Conservation (phyloP, 768 basidiomycete species). For the Lanmaoa pseudosensibilis region DNA sequence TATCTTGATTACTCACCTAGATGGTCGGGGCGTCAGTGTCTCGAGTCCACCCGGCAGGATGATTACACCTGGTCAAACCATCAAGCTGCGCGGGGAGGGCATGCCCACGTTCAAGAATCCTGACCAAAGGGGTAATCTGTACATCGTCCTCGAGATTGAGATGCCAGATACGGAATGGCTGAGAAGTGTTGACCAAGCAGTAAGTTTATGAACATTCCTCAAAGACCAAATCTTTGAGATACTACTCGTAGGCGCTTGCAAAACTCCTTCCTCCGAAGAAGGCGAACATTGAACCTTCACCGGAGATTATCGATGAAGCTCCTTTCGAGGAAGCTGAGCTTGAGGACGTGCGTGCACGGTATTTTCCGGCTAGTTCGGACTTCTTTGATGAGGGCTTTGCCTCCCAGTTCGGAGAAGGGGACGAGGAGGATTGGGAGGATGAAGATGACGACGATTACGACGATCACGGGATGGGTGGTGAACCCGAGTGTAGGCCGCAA, state of each 20-base stretch:
- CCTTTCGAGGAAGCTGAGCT: slow-evolving; percentile 75
- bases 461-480: slow-evolving; percentile 37
- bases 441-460: slow-evolving; percentile 63
- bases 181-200: slow-evolving; percentile 57
- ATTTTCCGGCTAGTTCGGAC: slow-evolving; percentile 68
- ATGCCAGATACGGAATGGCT: slow-evolving; percentile 87
- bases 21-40: slow-evolving; percentile 87
- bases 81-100: slow-evolving; percentile 80
- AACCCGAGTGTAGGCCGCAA: slow-evolving; percentile 65
- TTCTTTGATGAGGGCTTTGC: slow-evolving; percentile 78
- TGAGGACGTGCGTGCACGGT: slow-evolving; percentile 79
- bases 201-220: slow-evolving; percentile 28
- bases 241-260: slow-evolving; percentile 54
- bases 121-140: slow-evolving; percentile 76
- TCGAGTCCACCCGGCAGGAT: slow-evolving; percentile 73
- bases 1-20: slow-evolving; percentile 86
- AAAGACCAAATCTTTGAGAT: slow-evolving; percentile 1
- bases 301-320: slow-evolving; percentile 68
- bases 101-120: slow-evolving; percentile 78
- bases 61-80: slow-evolving; percentile 70
- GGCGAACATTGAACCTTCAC: slow-evolving; percentile 66
- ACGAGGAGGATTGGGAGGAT: slow-evolving; percentile 71
- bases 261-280: slow-evolving; percentile 76
- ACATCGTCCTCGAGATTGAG: slow-evolving; percentile 80
- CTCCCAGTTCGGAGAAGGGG: slow-evolving; percentile 69